These are phyloP conservation scores for Botryotinia convoluta DNA, from an alignment of 2,329 filamentous ascomycete genomes.

Conservation along the genomic window DNA sequence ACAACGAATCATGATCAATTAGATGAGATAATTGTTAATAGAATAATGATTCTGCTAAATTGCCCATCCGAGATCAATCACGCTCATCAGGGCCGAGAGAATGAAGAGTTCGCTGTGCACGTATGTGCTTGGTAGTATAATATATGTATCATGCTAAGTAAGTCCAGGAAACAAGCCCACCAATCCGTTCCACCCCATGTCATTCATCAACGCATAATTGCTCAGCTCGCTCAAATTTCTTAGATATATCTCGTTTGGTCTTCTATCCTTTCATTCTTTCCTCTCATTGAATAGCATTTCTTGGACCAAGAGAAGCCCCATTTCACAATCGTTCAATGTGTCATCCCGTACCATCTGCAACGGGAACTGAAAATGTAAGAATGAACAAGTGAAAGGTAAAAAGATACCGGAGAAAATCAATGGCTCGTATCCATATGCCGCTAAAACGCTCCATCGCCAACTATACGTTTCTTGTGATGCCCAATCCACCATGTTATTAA, in stretches of 20 bases:
- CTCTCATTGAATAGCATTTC: neutral
- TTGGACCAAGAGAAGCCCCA: neutral
- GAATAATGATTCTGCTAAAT: neutral
- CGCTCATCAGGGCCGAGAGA: neutral
- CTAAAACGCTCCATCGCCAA: neutral
- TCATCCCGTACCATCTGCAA: neutral
- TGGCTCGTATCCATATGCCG: neutral
- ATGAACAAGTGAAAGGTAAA: neutral
- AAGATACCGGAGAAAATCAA: neutral
- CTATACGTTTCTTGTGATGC: constrained; percentile 5
- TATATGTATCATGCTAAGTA: neutral
- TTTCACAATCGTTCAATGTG: neutral
- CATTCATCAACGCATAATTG: neutral
- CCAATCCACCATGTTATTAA: neutral
- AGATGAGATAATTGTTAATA: neutral
- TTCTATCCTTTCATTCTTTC: neutral
- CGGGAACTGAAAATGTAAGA: neutral
- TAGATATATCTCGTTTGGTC: neutral
- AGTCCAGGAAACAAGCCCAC: neutral
- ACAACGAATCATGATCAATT: neutral
- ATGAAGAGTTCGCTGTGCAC: neutral
- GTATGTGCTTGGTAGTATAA: neutral
- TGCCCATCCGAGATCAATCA: neutral
- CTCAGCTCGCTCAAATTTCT: no score
- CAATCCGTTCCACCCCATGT: neutral